Conservation (phyloP, 1,284 basidiomycete species). For the Puccinia novopanici region DNA sequence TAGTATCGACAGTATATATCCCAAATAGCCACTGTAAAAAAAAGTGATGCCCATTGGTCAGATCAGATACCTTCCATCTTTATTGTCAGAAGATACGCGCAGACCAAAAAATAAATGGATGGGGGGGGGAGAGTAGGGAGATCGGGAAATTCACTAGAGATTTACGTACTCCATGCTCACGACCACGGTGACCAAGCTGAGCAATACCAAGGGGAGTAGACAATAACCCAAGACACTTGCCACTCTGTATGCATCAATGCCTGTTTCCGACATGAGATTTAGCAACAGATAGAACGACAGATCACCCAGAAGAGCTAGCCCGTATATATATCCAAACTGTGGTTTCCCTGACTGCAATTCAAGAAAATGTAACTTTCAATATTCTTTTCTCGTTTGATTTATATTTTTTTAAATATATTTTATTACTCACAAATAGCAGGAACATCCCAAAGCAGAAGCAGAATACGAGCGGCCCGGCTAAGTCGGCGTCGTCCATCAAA, state of each 20-base stretch:
- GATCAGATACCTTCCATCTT: slow-evolving; percentile 22
- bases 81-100: slow-evolving; percentile 31
- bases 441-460: slow-evolving; percentile 90
- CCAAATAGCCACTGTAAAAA: slow-evolving; percentile 69
- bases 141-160: not conserved
- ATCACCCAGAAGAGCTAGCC: slow-evolving; percentile 89
- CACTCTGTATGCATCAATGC: slow-evolving; percentile 94
- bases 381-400: not conserved
- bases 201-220: slow-evolving; percentile 92
- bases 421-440: slow-evolving; percentile 76
- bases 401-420: not conserved
- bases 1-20: slow-evolving; percentile 76
- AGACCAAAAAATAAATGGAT: not conserved
- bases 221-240: slow-evolving; percentile 97
- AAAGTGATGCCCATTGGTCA: slow-evolving; percentile 37
- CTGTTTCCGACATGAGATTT: slow-evolving; percentile 93
- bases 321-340: slow-evolving; percentile 98
- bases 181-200: slow-evolving; percentile 84
- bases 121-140: no score
- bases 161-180: slow-evolving; percentile 79
- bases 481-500: slow-evolving; percentile 99
- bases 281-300: slow-evolving; percentile 92
- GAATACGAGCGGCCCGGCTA: slow-evolving; percentile 93
- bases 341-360: slow-evolving; percentile 83
- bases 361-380: slow-evolving; percentile 4